These are phyloP conservation scores for Agrocybe pediades DNA, from an alignment of 768 basidiomycete genomes.

Conservation along the genomic window DNA sequence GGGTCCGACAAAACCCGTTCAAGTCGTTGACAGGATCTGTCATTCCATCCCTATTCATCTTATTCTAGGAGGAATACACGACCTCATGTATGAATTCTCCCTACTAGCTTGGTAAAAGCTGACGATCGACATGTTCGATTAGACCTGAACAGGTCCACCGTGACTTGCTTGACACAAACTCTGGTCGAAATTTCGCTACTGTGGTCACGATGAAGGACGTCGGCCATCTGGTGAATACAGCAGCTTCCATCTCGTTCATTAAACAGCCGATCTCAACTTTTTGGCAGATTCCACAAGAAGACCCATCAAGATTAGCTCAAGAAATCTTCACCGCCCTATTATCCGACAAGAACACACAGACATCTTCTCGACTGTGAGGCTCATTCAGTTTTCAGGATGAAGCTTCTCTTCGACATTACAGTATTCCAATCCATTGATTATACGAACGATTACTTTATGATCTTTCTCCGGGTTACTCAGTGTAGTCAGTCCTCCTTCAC, in stretches of 20 bases:
- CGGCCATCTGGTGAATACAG: conserved; percentile 32
- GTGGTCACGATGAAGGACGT: conserved; percentile 25
- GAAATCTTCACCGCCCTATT: conserved; percentile 7
- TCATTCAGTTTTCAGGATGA: too few species aligned
- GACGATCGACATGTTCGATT: not conserved
- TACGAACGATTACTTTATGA: too few species aligned
- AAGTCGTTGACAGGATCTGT: conserved; percentile 43
- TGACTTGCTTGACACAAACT: conserved; percentile 32
- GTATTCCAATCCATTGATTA: too few species aligned
- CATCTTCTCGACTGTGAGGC: not conserved
- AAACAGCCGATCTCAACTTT: not conserved
- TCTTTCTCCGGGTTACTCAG: too few species aligned
- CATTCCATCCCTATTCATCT: conserved; percentile 49
- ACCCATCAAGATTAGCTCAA: conserved; percentile 6
- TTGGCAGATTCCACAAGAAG: conserved; percentile 17
- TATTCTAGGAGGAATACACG: conserved; percentile 49
- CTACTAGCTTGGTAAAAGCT: not conserved
- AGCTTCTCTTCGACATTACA: too few species aligned
- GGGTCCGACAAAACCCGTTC: conserved; percentile 55
- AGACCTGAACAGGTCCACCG: conserved; percentile 39
- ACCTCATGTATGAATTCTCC: conserved; percentile 50
- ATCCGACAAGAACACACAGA: not conserved
- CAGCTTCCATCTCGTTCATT: not conserved
- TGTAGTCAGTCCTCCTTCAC: too few species aligned
- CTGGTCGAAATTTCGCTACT: conserved; percentile 37